Percentiles rank a stretch among this genome's conserved stretches.
Evolutionary conservation across 192 early-diverging fungal genomes (phyloP).

Genomic region (Entophlyctis luteolus): DNA sequence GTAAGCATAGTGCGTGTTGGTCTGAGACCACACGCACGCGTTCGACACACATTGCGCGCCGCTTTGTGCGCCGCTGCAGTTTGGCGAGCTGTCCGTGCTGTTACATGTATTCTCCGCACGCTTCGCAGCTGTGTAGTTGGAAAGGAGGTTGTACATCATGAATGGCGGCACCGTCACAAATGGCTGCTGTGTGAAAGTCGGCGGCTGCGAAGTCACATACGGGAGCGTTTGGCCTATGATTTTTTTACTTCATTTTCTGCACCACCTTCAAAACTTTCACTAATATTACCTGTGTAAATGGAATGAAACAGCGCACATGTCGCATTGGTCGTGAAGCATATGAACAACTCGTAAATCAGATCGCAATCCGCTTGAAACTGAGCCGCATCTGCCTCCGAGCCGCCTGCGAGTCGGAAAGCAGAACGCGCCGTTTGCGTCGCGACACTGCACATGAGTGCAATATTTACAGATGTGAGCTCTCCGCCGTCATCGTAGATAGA

Average conservation of each 20-base stretch:
- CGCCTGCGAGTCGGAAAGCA: slow-evolving; percentile 52
- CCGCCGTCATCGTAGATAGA: slow-evolving; percentile 60
- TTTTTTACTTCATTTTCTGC: background rate
- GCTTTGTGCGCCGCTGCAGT: background rate
- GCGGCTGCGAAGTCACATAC: background rate
- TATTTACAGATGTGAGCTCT: slow-evolving; percentile 32
- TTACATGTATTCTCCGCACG: background rate
- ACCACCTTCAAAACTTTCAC: background rate
- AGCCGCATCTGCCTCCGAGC: slow-evolving; percentile 39
- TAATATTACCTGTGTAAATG: slow-evolving; percentile 6
- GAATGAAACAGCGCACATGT: slow-evolving; percentile 45
- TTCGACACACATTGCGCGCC: slow-evolving; percentile 23
- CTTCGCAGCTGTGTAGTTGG: slow-evolving; percentile 18
- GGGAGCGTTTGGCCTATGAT: slow-evolving; percentile 1
- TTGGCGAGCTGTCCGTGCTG: background rate
- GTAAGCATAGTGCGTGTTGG: slow-evolving; percentile 45
- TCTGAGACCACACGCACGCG: slow-evolving; percentile 27
- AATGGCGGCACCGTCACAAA: slow-evolving; percentile 16
- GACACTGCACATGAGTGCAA: slow-evolving; percentile 54
- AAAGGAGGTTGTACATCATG: slow-evolving; percentile 14
- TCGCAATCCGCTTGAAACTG: slow-evolving; percentile 51
- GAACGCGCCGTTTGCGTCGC: slow-evolving; percentile 57
- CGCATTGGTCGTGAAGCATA: slow-evolving; percentile 64
- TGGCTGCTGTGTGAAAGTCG: background rate
- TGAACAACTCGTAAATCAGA: slow-evolving; percentile 46